Percentiles rank a stretch among this genome's conserved stretches.
phyloP scores from a whole-genome alignment of 345 rosid species.

The Citrus sinensis region DVS_A1.0 CM039165.1:34824001-34824500 shows the following conservation, averaged over 20 bases:
- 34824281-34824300: background rate
- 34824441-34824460: background rate
- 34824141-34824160: constrained; percentile 72
- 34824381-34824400: background rate
- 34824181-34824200: background rate
- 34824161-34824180: constrained; percentile 44
- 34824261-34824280: background rate
- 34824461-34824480: background rate
- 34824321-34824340: background rate
- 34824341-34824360: background rate
- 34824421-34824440: background rate
- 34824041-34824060: constrained; percentile 37
- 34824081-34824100: constrained; percentile 57
- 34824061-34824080: constrained; percentile 65
- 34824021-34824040: constrained; percentile 86
- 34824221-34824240: background rate
- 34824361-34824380: background rate
- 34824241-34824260: background rate
- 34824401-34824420: background rate
- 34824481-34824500: background rate
- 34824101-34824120: constrained; percentile 45
- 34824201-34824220: background rate
- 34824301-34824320: background rate
- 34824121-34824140: constrained; percentile 74
- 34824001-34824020: constrained; percentile 84